Percentiles rank a stretch among this genome's conserved stretches.
Conservation (phyloP, 2,329 filamentous ascomycete genomes). For the Fusarium tuaranense region DNA sequence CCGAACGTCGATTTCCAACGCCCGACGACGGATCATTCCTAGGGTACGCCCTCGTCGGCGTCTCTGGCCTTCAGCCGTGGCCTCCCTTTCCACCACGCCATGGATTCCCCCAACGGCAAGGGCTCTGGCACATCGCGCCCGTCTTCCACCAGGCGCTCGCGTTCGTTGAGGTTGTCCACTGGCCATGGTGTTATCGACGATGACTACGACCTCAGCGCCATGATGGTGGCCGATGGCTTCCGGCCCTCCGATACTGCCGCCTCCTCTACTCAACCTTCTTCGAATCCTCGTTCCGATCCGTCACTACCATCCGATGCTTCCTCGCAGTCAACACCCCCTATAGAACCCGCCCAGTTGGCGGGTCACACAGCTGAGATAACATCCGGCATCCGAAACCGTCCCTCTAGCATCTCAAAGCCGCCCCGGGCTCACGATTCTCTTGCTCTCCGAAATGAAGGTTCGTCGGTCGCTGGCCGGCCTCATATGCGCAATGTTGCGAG, state of each 20-base stretch:
- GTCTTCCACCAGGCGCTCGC: constrained; percentile 57
- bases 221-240: constrained; percentile 66
- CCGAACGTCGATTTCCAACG: constrained; percentile 26
- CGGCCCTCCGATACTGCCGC: constrained; percentile 51
- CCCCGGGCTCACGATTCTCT: constrained; percentile 62
- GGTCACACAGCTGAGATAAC: constrained; percentile 31
- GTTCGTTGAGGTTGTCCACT: constrained; percentile 54
- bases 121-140: constrained; percentile 55
- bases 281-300: constrained; percentile 27
- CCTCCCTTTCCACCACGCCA: constrained; percentile 44
- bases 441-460: constrained; percentile 64
- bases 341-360: constrained; percentile 20
- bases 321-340: constrained; percentile 7
- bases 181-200: constrained; percentile 49
- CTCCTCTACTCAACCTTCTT: constrained; percentile 24
- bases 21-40: constrained; percentile 30
- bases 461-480: constrained; percentile 23
- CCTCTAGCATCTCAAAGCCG: constrained; percentile 69
- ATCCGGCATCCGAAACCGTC: constrained; percentile 49
- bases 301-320: constrained; percentile 27
- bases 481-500: constrained; percentile 44
- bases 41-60: constrained; percentile 43
- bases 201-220: constrained; percentile 62
- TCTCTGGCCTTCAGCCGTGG: constrained; percentile 40
- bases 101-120: constrained; percentile 56